phyloP scores from a whole-genome alignment of 257 asterid species.

The Plantago major region DNA sequence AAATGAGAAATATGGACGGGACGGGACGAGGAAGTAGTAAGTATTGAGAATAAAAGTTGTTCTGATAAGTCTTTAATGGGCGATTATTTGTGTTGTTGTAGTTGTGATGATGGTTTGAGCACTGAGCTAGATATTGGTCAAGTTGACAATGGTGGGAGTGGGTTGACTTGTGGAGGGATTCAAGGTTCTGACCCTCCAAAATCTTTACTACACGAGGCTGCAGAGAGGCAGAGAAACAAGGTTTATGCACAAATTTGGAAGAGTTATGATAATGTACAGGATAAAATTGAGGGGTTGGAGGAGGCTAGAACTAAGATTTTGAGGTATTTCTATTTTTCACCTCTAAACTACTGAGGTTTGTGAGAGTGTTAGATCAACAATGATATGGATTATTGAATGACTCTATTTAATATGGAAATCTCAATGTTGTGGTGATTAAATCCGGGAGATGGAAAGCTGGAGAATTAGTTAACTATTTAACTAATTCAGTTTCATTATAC shows the following conservation, averaged over 20 bases:
- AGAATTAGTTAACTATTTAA: too few relatives aligned
- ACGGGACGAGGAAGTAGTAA: too few relatives aligned
- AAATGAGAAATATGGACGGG: too few relatives aligned
- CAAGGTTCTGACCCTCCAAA: not conserved
- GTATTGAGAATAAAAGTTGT: not conserved
- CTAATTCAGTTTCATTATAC: too few relatives aligned
- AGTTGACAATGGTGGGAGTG: slow-evolving; percentile 16
- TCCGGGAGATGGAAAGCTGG: too few relatives aligned
- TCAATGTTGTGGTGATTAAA: too few relatives aligned
- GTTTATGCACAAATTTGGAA: slow-evolving; percentile 37
- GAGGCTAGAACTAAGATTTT: slow-evolving; percentile 44
- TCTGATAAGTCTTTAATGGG: slow-evolving; percentile 1
- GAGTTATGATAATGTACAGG: slow-evolving; percentile 38
- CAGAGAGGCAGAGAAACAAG: slow-evolving; percentile 36
- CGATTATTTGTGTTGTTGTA: slow-evolving; percentile 9
- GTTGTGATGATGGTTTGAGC: slow-evolving; percentile 29
- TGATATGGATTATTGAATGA: too few relatives aligned
- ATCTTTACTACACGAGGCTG: slow-evolving; percentile 28
- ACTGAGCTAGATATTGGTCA: slow-evolving; percentile 25
- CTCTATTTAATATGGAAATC: too few relatives aligned
- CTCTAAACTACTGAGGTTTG: too few relatives aligned
- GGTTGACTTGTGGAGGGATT: slow-evolving; percentile 2
- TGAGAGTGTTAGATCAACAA: too few relatives aligned
- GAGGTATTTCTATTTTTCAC: slow-evolving; percentile 36
- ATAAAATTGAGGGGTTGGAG: slow-evolving; percentile 31